These are phyloP conservation scores for Hsuehochloa calcarea DNA, from an alignment of 176 grass and related monocot genomes.

Conservation along the genomic window DNA sequence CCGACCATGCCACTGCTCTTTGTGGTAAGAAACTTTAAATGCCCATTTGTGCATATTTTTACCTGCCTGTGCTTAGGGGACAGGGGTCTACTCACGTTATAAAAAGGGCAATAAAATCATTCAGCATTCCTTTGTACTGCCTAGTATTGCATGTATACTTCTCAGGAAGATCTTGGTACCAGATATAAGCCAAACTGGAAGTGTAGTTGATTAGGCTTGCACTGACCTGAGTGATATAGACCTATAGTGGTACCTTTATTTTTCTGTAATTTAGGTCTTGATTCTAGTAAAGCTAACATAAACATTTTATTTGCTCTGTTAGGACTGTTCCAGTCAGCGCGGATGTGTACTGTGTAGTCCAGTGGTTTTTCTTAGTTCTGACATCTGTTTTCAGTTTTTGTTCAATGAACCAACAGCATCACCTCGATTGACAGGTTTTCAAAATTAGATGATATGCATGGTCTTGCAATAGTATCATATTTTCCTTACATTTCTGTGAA, in stretches of 20 bases:
- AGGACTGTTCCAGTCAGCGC: slow-evolving; percentile 9
- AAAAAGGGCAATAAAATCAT: not conserved
- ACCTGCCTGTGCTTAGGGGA: not conserved
- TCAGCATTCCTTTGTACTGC: not conserved
- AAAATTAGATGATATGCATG: slow-evolving; percentile 9
- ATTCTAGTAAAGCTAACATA: slow-evolving; percentile 4
- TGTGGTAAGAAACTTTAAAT: slow-evolving; percentile 62
- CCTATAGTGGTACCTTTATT: slow-evolving; percentile 12
- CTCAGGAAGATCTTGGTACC: not conserved
- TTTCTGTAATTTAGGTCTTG: not conserved
- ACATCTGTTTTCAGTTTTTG: slow-evolving; percentile 2
- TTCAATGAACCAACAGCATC: not conserved
- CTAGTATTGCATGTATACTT: slow-evolving; percentile 1
- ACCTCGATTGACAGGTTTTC: slow-evolving; percentile 12
- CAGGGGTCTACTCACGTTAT: not conserved
- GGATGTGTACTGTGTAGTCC: slow-evolving; percentile 5
- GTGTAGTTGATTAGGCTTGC: slow-evolving; percentile 7
- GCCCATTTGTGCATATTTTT: not conserved
- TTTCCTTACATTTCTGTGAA: slow-evolving; percentile 20
- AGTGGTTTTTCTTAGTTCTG: slow-evolving; percentile 16
- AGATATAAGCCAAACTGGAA: not conserved
- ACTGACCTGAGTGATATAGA: slow-evolving; percentile 13
- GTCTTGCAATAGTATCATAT: slow-evolving; percentile 7
- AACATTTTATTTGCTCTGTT: slow-evolving; percentile 14
- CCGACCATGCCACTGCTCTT: slow-evolving; percentile 53